Base-by-base conservation (phyloP, 2,329 filamentous ascomycete species). In the Monosporascus sp. region DNA sequence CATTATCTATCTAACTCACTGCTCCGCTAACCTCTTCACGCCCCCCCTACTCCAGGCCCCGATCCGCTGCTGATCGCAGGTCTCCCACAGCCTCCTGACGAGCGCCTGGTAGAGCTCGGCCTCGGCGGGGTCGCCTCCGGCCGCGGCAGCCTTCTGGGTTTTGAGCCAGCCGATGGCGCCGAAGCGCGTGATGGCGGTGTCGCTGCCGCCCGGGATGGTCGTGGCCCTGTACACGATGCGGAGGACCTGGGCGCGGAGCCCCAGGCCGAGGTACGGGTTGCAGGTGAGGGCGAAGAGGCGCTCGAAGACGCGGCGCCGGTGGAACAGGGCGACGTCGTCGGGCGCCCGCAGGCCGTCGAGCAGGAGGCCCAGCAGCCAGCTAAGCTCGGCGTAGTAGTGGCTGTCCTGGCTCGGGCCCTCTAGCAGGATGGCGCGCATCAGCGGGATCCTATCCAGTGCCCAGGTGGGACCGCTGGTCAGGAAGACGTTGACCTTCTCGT, bases 401-500 rank as follows among this genome's bases (percentile, higher is more conserved):
- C 62, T 62, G 49, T 69, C 67, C 19, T 63, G 64, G 7, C 65
- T 65, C 0, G 81, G 76, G 49, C 78, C 72, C 16, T 77, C 68
- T 4, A 82, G 77, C 11, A 86, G 72, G 50, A 87, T 75, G 57
- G 81, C 78, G 60, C 82, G 78, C 24, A 84, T 82, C n/a, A 93
- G 77, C 7, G 94, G 80, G 24, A 94, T 82, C 65, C 84, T 86
- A 55, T 89, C 82, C 19, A 86, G 66, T 14, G 85, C 78, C 93
- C 93, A 97, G 24, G 78, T 70, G 1, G 93, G 92, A 0, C 85
- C 82, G 50, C 85, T 85, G 22, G 89, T 89, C 37, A 97, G 80
- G 68, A 92, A 97, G 6, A 79, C 77, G 73, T 96, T 96, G 70
- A 94, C 75, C 67, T 96, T 96, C 54, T 85, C 82, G 68, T 96